phyloP scores from a whole-genome alignment of 768 basidiomycete genomes.

The Macrolepiota fuliginosa region DNA sequence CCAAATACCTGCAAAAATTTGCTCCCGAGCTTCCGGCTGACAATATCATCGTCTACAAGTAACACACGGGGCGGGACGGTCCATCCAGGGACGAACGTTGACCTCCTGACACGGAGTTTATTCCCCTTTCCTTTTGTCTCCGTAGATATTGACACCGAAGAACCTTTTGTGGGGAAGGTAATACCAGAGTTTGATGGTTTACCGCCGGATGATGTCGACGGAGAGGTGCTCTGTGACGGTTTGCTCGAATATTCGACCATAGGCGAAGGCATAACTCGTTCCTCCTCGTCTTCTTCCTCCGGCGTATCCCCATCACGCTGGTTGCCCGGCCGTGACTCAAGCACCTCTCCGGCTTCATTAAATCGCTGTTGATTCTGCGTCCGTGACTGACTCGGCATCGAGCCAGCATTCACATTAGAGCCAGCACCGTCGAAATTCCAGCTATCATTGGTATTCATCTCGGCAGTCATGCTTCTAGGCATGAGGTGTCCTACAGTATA shows the following conservation, averaged over 20 bases:
- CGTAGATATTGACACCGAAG: not conserved
- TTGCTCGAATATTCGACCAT: conserved; percentile 14
- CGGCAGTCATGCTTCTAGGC: conserved; percentile 38
- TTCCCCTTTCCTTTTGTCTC: conserved; percentile 17
- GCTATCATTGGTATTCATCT: conserved; percentile 26
- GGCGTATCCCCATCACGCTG: not conserved
- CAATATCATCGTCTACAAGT: conserved; percentile 94
- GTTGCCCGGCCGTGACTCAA: not conserved
- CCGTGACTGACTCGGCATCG: not conserved
- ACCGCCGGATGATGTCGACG: conserved; percentile 20
- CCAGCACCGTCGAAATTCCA: conserved; percentile 54
- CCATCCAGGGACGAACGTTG: conserved; percentile 88
- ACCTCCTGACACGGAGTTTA: conserved; percentile 67
- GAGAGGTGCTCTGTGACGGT: conserved; percentile 4
- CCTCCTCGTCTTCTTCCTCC: conserved; percentile 22
- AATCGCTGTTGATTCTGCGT: not conserved
- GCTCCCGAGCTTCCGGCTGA: conserved; percentile 82
- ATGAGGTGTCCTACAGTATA: conserved; percentile 79
- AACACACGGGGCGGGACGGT: conserved; percentile 88
- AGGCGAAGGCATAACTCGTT: conserved; percentile 36
- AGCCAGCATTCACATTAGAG: not conserved
- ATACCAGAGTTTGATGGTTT: not conserved
- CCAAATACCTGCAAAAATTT: conserved; percentile 97
- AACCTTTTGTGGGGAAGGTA: not conserved
- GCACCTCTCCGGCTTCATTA: not conserved